Base-by-base conservation (phyloP, 164 flowering plant species). In the Tetracentron sinense region DNA sequence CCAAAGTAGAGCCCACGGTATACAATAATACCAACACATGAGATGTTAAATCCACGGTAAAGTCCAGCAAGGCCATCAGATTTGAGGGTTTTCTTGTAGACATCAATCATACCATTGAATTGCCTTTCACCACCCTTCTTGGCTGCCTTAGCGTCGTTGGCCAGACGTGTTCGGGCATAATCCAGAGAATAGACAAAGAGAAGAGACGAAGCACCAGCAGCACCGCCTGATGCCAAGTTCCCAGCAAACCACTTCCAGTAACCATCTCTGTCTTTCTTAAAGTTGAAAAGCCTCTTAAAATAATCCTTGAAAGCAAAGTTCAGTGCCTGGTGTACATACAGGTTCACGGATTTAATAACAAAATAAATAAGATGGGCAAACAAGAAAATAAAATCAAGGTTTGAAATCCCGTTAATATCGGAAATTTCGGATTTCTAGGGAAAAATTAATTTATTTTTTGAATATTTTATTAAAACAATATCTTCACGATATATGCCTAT, bases 241-340 rank as follows among this genome's bases (percentile, higher is more conserved):
- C 80, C 81, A 30, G 74, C 79, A 73, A 75, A 78, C 76, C 84
- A 81, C 55, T 78, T 79, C 83, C 83, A 79, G 80, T 82, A 83
- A 15, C 81, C 82, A 69, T 74, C 86, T 54, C 46, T 82, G 66
- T 82, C 86, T 58, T 82, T 82, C 75, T 80, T 82, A 62, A 76
- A 78, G 78, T 78, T 75, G 65, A 82, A 82, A 23, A 78, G 56
- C 47, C 73, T 58, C 76, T 82, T 82, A 73, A 82, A 82, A 77
- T 80, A 82, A 72, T 82, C 86, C 69, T 80, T 80, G 71, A 82
- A 82, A 58, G 84, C 86, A 78, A 78, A 82, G 70, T 82, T 80
- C 64, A 82, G 56, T 35, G 84, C 84, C 84, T 80, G 68, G 22
- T 25, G 25, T n/a, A 23, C n/a, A 63, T 10, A 33, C n/a, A 55